Percentiles rank a stretch among this genome's conserved stretches.
Conservation (phyloP, 2,329 filamentous ascomycete genomes). For the Atkinsonella hypoxylon region DNA sequence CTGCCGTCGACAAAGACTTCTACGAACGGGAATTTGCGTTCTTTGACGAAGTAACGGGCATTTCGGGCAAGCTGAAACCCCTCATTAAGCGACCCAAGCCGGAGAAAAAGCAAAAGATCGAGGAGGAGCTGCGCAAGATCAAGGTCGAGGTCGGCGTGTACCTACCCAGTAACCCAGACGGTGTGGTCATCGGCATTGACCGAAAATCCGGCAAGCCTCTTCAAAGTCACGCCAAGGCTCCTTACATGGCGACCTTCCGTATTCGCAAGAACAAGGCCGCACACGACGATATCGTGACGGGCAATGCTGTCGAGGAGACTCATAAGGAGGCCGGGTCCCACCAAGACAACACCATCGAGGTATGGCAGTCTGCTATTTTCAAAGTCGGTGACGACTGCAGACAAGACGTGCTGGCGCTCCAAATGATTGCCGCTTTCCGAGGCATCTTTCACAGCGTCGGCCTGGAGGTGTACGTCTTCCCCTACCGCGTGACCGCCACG, state of each 20-base stretch:
- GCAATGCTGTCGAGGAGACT: constrained; percentile 33
- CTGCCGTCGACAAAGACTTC: constrained; percentile 65
- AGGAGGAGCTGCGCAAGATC: constrained; percentile 95
- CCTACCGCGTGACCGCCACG: constrained; percentile 93
- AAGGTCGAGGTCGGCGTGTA: constrained; percentile 96
- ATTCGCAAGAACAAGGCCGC: constrained; percentile 65
- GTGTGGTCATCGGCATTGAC: constrained; percentile 94
- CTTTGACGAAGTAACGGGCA: constrained; percentile 90
- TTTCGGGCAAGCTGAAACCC: constrained; percentile 91
- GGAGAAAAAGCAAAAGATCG: constrained; percentile 98
- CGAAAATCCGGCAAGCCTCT: constrained; percentile 94
- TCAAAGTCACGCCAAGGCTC: constrained; percentile 95
- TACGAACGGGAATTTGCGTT: constrained; percentile 96
- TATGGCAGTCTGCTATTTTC: constrained; percentile 99
- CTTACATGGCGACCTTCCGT: constrained; percentile 97
- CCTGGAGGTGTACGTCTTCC: constrained; percentile 92
- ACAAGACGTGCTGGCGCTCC: constrained; percentile 89
- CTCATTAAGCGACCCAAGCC: constrained; percentile 85
- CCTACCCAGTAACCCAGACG: constrained; percentile 91
- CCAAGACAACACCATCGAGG: constrained; percentile 59
- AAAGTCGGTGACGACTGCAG: constrained; percentile 98
- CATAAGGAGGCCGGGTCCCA: constrained; percentile 6
- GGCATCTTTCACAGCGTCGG: constrained; percentile 94
- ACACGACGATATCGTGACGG: neutral
- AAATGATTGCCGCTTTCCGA: constrained; percentile 96